A percentile compares a stretch with the other conserved stretches of the same genome.
phyloP scores from a whole-genome alignment of 2,329 filamentous ascomycete genomes.

The Apiospora sp. region DNA sequence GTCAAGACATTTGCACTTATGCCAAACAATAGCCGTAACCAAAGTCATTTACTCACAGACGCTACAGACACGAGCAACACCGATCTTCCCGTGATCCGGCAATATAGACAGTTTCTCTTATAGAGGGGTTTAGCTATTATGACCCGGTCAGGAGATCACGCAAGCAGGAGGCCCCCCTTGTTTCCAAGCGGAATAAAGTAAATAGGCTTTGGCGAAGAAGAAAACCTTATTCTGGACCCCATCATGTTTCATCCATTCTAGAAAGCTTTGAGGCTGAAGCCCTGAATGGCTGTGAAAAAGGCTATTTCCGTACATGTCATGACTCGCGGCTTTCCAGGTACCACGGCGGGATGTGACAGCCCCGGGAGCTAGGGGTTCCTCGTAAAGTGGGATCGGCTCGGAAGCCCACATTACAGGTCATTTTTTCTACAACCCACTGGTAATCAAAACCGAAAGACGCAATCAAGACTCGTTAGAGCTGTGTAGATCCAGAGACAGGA shows the following conservation, averaged over 20 bases:
- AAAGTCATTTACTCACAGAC: neutral
- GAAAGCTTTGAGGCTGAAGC: neutral
- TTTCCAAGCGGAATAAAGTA: neutral
- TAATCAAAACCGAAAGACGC: no score
- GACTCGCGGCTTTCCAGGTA: neutral
- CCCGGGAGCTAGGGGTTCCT: neutral
- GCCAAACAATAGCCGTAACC: neutral
- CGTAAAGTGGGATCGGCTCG: neutral
- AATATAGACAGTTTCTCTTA: neutral
- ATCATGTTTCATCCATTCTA: neutral
- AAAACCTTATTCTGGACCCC: conserved; percentile 9
- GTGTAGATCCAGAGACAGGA: neutral
- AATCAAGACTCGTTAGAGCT: no score
- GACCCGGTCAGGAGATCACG: neutral
- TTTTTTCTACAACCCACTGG: neutral
- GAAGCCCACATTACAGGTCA: neutral
- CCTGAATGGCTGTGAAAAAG: neutral
- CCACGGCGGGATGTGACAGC: neutral
- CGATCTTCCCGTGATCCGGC: neutral
- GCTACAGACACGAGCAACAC: neutral
- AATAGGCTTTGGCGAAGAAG: neutral
- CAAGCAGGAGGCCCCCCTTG: neutral
- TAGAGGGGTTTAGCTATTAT: neutral
- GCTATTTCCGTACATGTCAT: neutral
- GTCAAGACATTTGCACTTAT: neutral